phyloP scores from a whole-genome alignment of 2,329 filamentous ascomycete species.

The Talaromyces marneffei region DNA sequence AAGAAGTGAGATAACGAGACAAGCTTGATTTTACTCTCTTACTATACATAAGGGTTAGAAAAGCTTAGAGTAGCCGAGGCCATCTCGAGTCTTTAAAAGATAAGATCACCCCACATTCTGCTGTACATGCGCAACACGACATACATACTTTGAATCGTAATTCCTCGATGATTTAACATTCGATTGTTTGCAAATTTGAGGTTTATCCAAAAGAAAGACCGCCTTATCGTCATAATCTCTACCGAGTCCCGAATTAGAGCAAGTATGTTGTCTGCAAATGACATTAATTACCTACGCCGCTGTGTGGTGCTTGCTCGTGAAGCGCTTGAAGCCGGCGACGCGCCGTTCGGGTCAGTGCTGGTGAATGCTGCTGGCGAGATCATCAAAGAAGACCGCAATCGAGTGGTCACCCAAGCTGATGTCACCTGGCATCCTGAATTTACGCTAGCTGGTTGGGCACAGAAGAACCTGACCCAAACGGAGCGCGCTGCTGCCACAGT shows the following conservation, averaged over 20 bases:
- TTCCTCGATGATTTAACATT: neutral
- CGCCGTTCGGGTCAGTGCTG: neutral
- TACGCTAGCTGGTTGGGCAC: neutral
- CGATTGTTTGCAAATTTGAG: neutral
- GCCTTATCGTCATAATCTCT: neutral
- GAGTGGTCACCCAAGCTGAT: neutral
- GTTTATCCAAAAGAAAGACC: neutral
- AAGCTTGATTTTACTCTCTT: neutral
- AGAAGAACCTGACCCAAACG: neutral
- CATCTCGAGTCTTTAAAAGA: no score
- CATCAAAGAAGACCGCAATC: neutral
- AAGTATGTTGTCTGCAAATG: neutral
- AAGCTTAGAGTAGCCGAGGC: neutral
- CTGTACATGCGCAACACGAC: no score
- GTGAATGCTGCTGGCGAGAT: neutral
- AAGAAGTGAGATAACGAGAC: neutral
- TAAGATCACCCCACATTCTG: neutral
- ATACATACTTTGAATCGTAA: neutral
- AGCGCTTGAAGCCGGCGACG: neutral
- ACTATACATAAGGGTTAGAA: neutral
- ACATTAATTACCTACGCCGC: neutral
- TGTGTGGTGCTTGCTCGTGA: constrained; percentile 1
- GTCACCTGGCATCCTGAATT: neutral
- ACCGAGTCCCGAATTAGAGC: neutral
- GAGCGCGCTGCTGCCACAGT: neutral